A percentile compares a stretch with the other conserved stretches of the same genome.
Evolutionary conservation across 1,284 basidiomycete genomes (phyloP).

Genomic region (Leccinum solheimii): DNA sequence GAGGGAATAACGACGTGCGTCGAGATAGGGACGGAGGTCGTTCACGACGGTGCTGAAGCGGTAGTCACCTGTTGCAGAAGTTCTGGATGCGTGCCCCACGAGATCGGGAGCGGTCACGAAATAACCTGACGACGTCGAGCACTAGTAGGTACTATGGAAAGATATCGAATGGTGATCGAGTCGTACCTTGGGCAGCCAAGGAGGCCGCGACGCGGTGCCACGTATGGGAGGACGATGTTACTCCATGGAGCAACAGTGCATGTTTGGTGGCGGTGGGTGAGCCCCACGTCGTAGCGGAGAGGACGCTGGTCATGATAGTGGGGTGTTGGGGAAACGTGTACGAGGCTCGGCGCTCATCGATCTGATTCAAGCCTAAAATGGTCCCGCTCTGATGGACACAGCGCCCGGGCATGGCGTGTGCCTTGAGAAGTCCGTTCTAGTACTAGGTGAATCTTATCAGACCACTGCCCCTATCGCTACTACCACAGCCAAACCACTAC

Average conservation of each 20-base stretch:
- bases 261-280: constrained; percentile 14
- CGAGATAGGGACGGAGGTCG: constrained; percentile 29
- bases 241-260: constrained; percentile 25
- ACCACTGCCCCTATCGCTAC: background rate
- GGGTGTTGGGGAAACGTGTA: background rate
- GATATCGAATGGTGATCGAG: background rate
- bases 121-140: constrained; percentile 20
- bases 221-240: constrained; percentile 22
- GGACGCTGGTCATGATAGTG: constrained; percentile 8
- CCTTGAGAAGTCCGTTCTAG: background rate
- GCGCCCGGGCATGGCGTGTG: too few relatives aligned
- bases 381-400: too few relatives aligned
- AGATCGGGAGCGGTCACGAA: constrained; percentile 28
- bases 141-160: background rate
- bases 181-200: constrained; percentile 22
- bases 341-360: background rate
- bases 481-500: background rate
- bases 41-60: constrained; percentile 11
- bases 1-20: constrained; percentile 15
- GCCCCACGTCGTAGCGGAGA: constrained; percentile 24
- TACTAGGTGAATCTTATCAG: too few relatives aligned
- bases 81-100: constrained; percentile 24
- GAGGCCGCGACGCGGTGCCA: constrained; percentile 24
- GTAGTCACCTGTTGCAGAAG: constrained; percentile 15
- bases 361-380: background rate